Conservation (phyloP, 257 asterid species). For the Petunia axillaris region DNA sequence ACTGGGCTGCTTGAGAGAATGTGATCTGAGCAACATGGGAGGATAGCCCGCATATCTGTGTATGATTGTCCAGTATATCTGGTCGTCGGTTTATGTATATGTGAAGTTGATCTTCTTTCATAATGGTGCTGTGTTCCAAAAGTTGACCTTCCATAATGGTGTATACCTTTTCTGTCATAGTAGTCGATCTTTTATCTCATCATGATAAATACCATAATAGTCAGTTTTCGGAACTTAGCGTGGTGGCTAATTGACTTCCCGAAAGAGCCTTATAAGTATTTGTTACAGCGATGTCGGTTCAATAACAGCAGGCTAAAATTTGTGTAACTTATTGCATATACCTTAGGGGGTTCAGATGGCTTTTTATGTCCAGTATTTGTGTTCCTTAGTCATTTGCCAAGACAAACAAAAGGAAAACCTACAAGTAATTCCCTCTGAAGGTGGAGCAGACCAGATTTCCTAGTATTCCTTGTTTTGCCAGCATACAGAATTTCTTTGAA, state of each 20-base stretch:
- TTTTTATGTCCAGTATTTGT: not conserved
- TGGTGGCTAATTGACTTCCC: not conserved
- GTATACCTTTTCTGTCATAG: not conserved
- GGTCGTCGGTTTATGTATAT: constrained; percentile 5
- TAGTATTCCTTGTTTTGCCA: not conserved
- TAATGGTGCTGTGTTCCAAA: not conserved
- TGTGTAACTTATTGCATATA: not conserved
- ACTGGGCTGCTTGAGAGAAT: not conserved
- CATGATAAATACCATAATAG: not conserved
- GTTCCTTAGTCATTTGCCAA: not conserved
- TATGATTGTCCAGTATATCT: constrained; percentile 3
- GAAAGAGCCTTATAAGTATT: constrained; percentile 8
- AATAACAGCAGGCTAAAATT: not conserved
- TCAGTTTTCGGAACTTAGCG: not conserved
- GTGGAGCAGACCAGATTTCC: not conserved
- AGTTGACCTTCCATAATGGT: not conserved
- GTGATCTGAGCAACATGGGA: not conserved
- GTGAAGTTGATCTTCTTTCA: not conserved
- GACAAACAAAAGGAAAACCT: constrained; percentile 7
- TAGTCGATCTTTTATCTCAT: constrained; percentile 1
- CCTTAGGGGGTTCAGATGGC: not conserved
- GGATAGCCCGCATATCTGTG: not conserved
- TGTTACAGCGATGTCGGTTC: not conserved
- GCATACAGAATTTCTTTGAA: constrained; percentile 12
- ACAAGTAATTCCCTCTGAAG: constrained; percentile 3